A percentile compares a stretch with the other conserved stretches of the same genome.
These are phyloP conservation scores for Escovopsis weberi DNA, from an alignment of 2,329 filamentous ascomycete genomes.

Conservation along the genomic window DNA sequence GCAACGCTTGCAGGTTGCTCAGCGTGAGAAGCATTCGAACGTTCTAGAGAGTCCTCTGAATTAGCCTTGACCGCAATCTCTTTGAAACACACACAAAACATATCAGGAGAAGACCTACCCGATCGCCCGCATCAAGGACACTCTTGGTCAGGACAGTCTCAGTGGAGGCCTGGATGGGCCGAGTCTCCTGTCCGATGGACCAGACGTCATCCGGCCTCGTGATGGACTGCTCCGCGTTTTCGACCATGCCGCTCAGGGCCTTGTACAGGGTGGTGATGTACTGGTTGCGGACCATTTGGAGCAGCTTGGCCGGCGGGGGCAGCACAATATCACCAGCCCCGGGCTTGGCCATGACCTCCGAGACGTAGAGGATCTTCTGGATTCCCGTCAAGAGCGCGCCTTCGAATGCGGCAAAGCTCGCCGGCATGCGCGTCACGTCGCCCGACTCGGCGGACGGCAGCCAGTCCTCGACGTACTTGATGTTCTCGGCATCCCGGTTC, in stretches of 20 bases:
- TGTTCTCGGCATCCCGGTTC: slow-evolving; percentile 86
- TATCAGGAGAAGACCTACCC: slow-evolving; percentile 27
- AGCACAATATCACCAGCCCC: slow-evolving; percentile 64
- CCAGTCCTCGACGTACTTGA: slow-evolving; percentile 91
- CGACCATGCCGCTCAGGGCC: slow-evolving; percentile 86
- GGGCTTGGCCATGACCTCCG: slow-evolving; percentile 65
- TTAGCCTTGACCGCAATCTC: background rate
- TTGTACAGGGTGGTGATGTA: slow-evolving; percentile 94
- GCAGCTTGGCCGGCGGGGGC: slow-evolving; percentile 70
- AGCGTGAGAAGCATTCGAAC: slow-evolving; percentile 88
- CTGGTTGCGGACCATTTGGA: slow-evolving; percentile 81
- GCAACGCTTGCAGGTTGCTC: slow-evolving; percentile 77
- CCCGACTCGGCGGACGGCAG: slow-evolving; percentile 64
- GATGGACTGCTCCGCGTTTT: slow-evolving; percentile 72
- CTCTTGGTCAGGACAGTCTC: slow-evolving; percentile 27
- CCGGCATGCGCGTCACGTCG: slow-evolving; percentile 84
- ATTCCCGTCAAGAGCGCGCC: slow-evolving; percentile 67
- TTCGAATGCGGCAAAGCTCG: slow-evolving; percentile 74
- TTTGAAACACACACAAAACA: too few species aligned
- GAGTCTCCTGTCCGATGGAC: slow-evolving; percentile 33
- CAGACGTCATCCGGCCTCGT: slow-evolving; percentile 50
- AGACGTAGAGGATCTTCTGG: slow-evolving; percentile 91
- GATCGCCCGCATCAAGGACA: slow-evolving; percentile 39
- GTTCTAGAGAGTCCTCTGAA: slow-evolving; percentile 40
- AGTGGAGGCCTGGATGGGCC: slow-evolving; percentile 20